Percentiles rank a stretch among this genome's conserved stretches.
phyloP scores from a whole-genome alignment of 2,329 filamentous ascomycete genomes.

The Davidsoniella neocaledoniae region DNA sequence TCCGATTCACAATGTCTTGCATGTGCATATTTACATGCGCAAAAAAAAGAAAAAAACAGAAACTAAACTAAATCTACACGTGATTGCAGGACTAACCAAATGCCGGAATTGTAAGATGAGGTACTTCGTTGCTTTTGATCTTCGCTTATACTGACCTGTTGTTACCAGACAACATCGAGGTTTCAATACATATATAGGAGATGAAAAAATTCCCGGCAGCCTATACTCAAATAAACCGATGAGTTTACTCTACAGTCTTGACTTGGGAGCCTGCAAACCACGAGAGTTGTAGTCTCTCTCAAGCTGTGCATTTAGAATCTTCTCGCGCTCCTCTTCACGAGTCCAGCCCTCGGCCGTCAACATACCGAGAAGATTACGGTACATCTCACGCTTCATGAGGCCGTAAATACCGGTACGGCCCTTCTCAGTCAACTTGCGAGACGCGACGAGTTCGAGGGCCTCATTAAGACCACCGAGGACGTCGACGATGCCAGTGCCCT shows the following conservation, averaged over 20 bases:
- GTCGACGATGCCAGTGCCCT: conserved; percentile 53
- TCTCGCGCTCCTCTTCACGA: conserved; percentile 28
- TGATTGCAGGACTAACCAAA: background rate
- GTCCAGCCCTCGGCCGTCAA: conserved; percentile 36
- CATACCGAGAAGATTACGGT: conserved; percentile 43
- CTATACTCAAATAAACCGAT: background rate
- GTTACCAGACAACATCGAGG: background rate
- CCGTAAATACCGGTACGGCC: conserved; percentile 51
- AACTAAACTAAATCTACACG: no score
- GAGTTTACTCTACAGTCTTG: conserved; percentile 16
- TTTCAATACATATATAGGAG: conserved; percentile 2
- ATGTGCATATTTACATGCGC: background rate
- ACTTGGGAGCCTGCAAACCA: conserved; percentile 19
- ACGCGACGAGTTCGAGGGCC: conserved; percentile 39
- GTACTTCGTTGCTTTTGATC: background rate
- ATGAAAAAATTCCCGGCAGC: background rate
- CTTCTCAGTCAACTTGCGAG: conserved; percentile 43
- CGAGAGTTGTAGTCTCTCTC: conserved; percentile 20
- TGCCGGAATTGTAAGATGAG: background rate
- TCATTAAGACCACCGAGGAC: conserved; percentile 48
- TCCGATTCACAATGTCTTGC: no score
- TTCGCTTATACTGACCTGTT: no score
- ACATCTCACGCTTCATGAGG: conserved; percentile 59
- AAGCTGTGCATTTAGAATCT: conserved; percentile 31
- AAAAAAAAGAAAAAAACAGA: background rate